Percentiles rank a stretch among this genome's conserved stretches.
Conservation (phyloP, 2,329 filamentous ascomycete species). For the Colletotrichum sp. region DNA sequence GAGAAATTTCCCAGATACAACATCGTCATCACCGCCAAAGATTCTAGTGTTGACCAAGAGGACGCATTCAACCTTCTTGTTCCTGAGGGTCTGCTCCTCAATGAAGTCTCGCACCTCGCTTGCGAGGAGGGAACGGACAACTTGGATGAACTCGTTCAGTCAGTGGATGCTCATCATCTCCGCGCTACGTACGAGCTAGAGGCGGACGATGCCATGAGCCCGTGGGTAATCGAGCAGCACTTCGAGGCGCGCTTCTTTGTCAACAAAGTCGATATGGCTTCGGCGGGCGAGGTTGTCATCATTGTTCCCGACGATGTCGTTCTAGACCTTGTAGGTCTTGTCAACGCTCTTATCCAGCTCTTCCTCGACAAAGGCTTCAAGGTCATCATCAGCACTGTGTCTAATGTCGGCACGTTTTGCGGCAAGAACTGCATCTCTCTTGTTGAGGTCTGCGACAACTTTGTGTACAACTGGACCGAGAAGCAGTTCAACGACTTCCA, state of each 20-base stretch:
- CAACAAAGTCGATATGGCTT: neutral
- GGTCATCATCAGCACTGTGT: neutral
- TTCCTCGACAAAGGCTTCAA: neutral
- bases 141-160: neutral
- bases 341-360: neutral
- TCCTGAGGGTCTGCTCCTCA: constrained; percentile 32
- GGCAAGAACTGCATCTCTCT: constrained; percentile 48
- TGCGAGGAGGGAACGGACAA: neutral
- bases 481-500: constrained; percentile 46
- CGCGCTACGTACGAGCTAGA: neutral
- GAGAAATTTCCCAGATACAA: constrained; percentile 34
- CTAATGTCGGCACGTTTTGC: constrained; percentile 18
- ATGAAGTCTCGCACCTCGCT: neutral
- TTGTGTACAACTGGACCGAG: constrained; percentile 44
- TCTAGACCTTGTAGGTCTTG: neutral
- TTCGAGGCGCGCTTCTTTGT: neutral
- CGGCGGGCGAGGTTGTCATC: neutral
- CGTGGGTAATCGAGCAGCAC: neutral
- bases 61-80: constrained; percentile 29
- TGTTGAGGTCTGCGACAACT: constrained; percentile 41
- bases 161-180: neutral
- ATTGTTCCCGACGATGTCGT: neutral
- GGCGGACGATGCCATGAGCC: neutral
- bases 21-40: constrained; percentile 31
- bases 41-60: constrained; percentile 16